Conservation (phyloP, 768 basidiomycete genomes). For the Galerina sulciceps region DNA sequence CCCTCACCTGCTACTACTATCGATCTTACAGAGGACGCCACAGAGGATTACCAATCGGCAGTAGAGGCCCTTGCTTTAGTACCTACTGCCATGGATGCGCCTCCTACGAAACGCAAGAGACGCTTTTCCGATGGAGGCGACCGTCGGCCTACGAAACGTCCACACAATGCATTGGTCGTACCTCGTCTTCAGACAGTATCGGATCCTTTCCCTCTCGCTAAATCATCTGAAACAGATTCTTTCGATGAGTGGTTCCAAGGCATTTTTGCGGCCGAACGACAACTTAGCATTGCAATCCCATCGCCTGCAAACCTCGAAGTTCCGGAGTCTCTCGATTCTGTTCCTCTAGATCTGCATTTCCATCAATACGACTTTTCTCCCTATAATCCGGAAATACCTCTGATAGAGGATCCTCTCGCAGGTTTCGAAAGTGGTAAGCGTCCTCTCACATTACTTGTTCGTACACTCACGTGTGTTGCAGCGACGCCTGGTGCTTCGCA, state of each 20-base stretch:
- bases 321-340: neutral
- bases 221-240: neutral
- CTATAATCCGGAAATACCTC: neutral
- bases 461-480: neutral
- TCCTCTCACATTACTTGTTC: neutral
- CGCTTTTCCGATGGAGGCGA: slow-evolving; percentile 36
- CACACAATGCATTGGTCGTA: slow-evolving; percentile 15
- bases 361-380: slow-evolving; percentile 6
- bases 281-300: slow-evolving; percentile 3
- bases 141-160: slow-evolving; percentile 28
- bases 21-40: neutral
- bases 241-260: slow-evolving; percentile 39
- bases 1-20: neutral
- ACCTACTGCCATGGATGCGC: neutral
- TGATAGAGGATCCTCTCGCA: neutral
- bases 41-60: neutral
- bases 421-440: neutral
- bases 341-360: slow-evolving; percentile 14
- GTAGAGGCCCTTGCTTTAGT: neutral
- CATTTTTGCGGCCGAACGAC: slow-evolving; percentile 17
- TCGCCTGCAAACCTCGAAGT: slow-evolving; percentile 7
- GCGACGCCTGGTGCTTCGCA: neutral
- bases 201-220: slow-evolving; percentile 27
- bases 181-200: slow-evolving; percentile 31
- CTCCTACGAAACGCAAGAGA: slow-evolving; percentile 34